Evolutionary conservation across 2,329 filamentous ascomycete genomes (phyloP), one percentile per base, ranked within the genome.

Genomic region (Diplodia mutila): DNA sequence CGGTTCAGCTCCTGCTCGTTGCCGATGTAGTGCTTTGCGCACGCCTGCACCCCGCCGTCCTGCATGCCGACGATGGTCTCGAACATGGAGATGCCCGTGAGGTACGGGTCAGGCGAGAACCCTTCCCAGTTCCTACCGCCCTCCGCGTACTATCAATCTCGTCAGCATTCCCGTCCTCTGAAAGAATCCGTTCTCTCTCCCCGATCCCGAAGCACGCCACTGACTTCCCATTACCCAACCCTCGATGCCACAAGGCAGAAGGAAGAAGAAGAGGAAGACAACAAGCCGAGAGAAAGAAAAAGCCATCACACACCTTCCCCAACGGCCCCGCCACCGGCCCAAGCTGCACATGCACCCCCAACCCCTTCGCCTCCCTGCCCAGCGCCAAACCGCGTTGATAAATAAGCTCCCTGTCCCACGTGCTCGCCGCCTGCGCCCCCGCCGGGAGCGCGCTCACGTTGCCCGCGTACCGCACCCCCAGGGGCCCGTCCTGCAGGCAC

Each of bases 1-100:
- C 73, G 77, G 71, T 75, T 75, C 61, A 71, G 85, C 69, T 89
- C 87, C 75, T 90, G 88, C 73, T 90, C 88, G 66, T 90, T 88
- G 18, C 79, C 85, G 51, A 89, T 85, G 67, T 82, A 85, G 71
- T 90, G 87, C 76, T 88, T 81, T 14, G 78, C 77, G 48, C 75
- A 78, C 37, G 79, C 76, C 64, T 82, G 76, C 12, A 83, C 82
- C 55, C 81, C 81, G 21, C 74, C 76, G 61, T 77, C 77, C 61
- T 82, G 79, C 57, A 79, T 74, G 21, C 80, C 78, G 61, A 71
- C 71, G 65, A 83, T 80, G 0, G 80, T 81, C 61, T 77, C 69
- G 14, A 74, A 74, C 72, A 80, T 78, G 1, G 77, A 73, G 46
- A 81, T 72, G 55, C 80, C 83, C 32, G 77, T 77, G 18, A 85